Evolutionary conservation across 2,329 filamentous ascomycete species (phyloP), one percentile per base, ranked within the genome.

Genomic region (Clarireedia paspali): DNA sequence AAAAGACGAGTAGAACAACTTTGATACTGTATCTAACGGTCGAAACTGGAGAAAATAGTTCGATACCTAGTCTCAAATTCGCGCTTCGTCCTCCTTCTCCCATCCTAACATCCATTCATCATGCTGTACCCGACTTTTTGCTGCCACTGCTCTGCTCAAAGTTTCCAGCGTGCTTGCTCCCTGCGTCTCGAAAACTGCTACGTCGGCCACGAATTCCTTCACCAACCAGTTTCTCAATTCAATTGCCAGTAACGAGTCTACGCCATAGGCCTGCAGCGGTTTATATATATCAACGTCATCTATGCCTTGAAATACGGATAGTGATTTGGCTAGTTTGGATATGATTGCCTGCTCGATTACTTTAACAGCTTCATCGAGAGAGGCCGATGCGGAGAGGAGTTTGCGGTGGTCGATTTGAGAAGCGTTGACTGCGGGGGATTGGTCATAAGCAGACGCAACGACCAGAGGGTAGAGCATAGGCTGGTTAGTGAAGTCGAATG

Each of bases 261-360:
- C 2, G 75, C 71, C 66, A 15, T 78, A 78, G 2, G 70, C 70
- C 67, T 68, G 52, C 64, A 74, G 45, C 62, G 66, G 62, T 34
- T 67, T 64, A 1, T 53, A 70, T 2, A 68, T 70, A 53, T 72
- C 67, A 10, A 71, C 63, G 58, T 77, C 75, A 52, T 77, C 67
- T 48, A 17, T 17, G 6, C 14, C 39, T n/a, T 77, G 74, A 34
- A 75, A 71, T 2, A 69, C 56, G 38, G 72, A 72, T 62, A 78
- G 71, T 67, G 75, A 67, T 1, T 77, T 67, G 17, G 51, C 56
- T 30, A 64, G 60, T 6, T 3, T 77, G 74, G 49, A 75, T 76
- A 4, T 71, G 71, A 56, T 26, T 59, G 59, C 17, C 60, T 49
- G 9, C 48, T 54, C 24, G 24, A 59, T 44, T n/a, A 50, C 50